Base-by-base conservation (phyloP, 2,329 filamentous ascomycete species). In the Pseudogymnoascus sp. region DNA sequence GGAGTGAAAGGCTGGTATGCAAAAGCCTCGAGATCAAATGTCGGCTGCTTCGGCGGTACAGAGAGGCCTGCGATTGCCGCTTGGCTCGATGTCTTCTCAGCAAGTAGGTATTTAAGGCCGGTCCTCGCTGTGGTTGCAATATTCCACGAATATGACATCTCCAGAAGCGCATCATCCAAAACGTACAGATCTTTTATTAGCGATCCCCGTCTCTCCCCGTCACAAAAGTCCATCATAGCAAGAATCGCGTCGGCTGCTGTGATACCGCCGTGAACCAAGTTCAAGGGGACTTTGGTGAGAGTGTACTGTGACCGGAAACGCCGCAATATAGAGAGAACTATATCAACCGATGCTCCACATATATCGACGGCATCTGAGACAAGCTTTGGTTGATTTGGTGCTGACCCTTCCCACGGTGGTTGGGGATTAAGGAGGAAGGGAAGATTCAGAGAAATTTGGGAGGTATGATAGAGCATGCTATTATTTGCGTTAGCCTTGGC, bases 261-360 rank as follows among this genome's bases (percentile, higher is more conserved):
- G 42, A 66, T 66, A 14, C 51, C 34, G 10, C 65, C 65, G 8
- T 66, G 61, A 31, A 65, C 65, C 31, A 66, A 66, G 23, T 29
- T 11, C 2, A 66, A 51, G 2, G 65, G 63, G 2, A 47, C 63
- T 11, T 40, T 61, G 42, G 29, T 63, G 11, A 66, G 61, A 1
- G 34, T 42, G 34, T 66, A 37, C n/a, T 66, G 63, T 11, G 63
- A 23, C 57, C 63, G 64, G 26, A 64, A 65, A n/a, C 65, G 65
- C 23, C 47, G 65, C n/a, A 65, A 10, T 36, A 66, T 65, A 3
- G 63, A 65, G 2, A 63, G 4, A 14, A 63, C 61, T 5, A 51
- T 45, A 23, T 66, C 65, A n/a, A 63, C 42, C 8, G 65, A 64
- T 29, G 54, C 57, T 11, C 23, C 47, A 18, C 65, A 65, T 34